Percentiles rank a stretch among this genome's conserved stretches.
Evolutionary conservation across 2,329 filamentous ascomycete genomes (phyloP).

Genomic region (Beauveria medogensis): DNA sequence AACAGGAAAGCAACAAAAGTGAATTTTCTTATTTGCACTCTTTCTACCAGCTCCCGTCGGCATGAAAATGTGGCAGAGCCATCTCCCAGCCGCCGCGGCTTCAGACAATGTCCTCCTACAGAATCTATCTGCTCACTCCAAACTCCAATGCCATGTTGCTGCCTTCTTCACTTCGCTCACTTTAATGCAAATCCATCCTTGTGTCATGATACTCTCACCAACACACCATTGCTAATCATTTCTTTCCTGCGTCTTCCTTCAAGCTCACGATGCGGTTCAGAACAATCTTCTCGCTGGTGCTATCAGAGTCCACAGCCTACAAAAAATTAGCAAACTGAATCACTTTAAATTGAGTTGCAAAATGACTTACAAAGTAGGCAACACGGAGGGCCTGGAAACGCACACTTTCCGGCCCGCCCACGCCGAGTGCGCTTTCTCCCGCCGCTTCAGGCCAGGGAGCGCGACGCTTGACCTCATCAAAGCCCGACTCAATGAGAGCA

Average conservation of each 20-base stretch:
- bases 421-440: slow-evolving; percentile 56
- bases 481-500: slow-evolving; percentile 75
- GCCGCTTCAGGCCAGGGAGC: slow-evolving; percentile 78
- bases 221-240: not conserved
- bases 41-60: not conserved
- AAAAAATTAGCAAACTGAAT: slow-evolving; percentile 13
- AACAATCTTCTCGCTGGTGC: slow-evolving; percentile 69
- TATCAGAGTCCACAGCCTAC: slow-evolving; percentile 68
- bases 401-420: slow-evolving; percentile 62
- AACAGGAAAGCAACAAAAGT: not conserved
- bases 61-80: not conserved
- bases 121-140: not conserved
- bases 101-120: not conserved
- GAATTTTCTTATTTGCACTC: not conserved
- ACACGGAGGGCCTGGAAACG: slow-evolving; percentile 88
- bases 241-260: slow-evolving; percentile 77
- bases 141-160: not conserved
- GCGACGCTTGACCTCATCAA: slow-evolving; percentile 63
- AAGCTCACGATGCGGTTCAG: slow-evolving; percentile 87
- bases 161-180: not conserved
- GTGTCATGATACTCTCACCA: not conserved
- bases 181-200: not conserved
- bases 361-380: slow-evolving; percentile 62
- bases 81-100: not conserved
- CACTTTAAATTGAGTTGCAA: not conserved